Conservation (phyloP, 257 asterid species). For the Apocynum venetum region DNA sequence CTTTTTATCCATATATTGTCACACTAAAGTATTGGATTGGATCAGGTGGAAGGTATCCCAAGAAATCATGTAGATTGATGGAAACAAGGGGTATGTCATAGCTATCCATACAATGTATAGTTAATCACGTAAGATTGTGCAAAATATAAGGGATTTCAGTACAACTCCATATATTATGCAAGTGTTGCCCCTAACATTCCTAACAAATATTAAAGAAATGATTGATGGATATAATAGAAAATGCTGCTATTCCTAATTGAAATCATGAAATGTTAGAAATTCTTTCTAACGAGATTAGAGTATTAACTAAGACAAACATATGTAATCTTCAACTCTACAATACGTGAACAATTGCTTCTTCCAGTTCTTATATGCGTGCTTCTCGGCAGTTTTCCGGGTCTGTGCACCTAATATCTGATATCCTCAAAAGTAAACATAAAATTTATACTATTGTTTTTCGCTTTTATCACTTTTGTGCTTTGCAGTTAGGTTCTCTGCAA, state of each 20-base stretch:
- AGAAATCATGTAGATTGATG: background rate
- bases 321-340: background rate
- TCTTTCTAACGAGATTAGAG: background rate
- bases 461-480: background rate
- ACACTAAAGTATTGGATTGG: background rate
- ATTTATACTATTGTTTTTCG: background rate
- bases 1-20: background rate
- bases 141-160: background rate
- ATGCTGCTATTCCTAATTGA: background rate
- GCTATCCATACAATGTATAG: background rate
- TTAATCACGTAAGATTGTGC: background rate
- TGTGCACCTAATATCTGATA: background rate
- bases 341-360: background rate
- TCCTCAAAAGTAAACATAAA: background rate
- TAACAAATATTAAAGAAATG: background rate
- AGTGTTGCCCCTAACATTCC: background rate
- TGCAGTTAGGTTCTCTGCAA: background rate
- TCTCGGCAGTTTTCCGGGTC: background rate
- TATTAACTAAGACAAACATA: background rate
- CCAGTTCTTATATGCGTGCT: background rate
- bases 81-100: background rate
- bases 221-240: background rate
- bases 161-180: background rate
- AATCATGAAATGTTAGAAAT: background rate
- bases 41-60: background rate